Evolutionary conservation across 257 asterid species (phyloP), one percentile per base, ranked within the genome.

Genomic region (Phtheirospermum japonicum): DNA sequence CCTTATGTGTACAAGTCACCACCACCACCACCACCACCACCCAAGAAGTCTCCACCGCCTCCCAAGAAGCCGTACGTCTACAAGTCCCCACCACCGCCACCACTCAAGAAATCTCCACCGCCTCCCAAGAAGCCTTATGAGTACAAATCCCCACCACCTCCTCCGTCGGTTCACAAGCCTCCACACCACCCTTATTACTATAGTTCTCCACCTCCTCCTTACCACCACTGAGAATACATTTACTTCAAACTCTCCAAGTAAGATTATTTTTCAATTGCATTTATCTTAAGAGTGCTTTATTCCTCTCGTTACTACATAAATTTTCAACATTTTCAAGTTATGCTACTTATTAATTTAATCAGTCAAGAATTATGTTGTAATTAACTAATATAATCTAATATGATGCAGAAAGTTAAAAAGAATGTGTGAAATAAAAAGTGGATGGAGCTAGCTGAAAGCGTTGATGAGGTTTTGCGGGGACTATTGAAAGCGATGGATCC

Each of bases 61-160:
- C 28, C 23, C 28, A 23, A 23, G 3, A 23, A n/a, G n/a, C n/a
- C n/a, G n/a, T n/a, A n/a, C 2, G 53, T 46, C 0, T 6, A 46
- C 53, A 46, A 49, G 5, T 49, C 55, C 6, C 32, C 57, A 7
- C 55, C 55, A 49, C 55, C 55, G 1, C 55, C 55, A 4, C 51
- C 51, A 0, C 51, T 45, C 53, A 1, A 18, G 13, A 18, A 49
- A 9, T 49, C 55, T 0, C 55, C 31, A 0, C 55, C 55, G 4
- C 55, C 55, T 4, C 48, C 48, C 1, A 5, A 34, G 7, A 9
- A 42, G 48, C 16, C 48, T 9, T 42, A 42, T 9, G 40, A 1
- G 40, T 34, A 42, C 13, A 42, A 9, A 4, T 42, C 48, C 16
- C 53, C 53, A 45, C 52, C 51, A 4, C 51, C 51, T n/a, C n/a